Evolutionary conservation across 495 filamentous ascomycete genomes (phyloP), one percentile per base, ranked within the genome.

Genomic region (Hyaloscypha variabilis): DNA sequence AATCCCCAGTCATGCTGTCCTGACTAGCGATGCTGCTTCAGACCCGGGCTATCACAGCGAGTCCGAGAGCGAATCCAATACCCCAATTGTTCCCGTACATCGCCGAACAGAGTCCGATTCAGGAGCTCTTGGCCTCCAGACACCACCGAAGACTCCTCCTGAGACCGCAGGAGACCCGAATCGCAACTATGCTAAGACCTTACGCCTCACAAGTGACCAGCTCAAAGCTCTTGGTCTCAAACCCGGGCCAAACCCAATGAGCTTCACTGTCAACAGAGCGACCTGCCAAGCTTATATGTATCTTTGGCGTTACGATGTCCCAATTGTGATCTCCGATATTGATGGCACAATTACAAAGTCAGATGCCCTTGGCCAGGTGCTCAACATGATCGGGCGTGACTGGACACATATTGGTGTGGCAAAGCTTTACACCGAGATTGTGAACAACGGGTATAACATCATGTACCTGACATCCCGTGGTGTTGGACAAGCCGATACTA

Each of bases 311-410:
- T 85, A 94, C 64, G 91, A 95, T 68, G 88, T 87, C 0, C 96
- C 95, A 0, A 93, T 97, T 57, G 94, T 99, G 26, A 97, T 99
- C 67, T 97, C 94, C 14, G 95, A 99, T 77, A 97, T 99, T 69
- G 95, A 99, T 78, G 95, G 95, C 25, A 99, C 95, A 24, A 99
- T 99, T 69, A 99, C 95, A 54, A 99, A 98, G 80, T 97, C 94
- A 6, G 95, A 99, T 79, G 95, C 94, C 6, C 81, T 98, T 21
- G 95, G 95, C n/a, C 95, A 99, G 68, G 93, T 99, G 56, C 77
- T 99, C 51, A 98, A 95, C 77, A 96, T 95, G 90, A 93, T 99
- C 64, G 95, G 95, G 30, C 90, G 95, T 62, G 95, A 99, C 75
- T 99, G 95, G 95, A 99, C 95, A 8, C 95, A 99, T 75, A 82